Conservation (phyloP, 148 eudicot genomes). For the Chenopodium formosanum region DNA sequence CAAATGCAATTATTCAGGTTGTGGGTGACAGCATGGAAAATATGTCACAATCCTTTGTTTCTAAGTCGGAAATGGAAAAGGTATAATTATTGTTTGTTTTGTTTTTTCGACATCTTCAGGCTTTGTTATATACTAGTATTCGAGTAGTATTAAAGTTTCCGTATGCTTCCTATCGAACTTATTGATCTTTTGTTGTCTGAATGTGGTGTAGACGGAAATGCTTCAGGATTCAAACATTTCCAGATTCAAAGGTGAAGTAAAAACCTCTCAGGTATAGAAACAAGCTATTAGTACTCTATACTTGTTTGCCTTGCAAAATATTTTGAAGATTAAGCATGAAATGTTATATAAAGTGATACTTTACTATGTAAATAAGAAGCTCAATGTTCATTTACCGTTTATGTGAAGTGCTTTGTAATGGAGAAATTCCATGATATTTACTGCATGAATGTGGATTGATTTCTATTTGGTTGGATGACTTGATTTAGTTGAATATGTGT, state of each 20-base stretch:
- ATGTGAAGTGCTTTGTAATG: not conserved
- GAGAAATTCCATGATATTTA: not conserved
- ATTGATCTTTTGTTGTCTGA: not conserved
- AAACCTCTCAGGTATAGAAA: constrained; percentile 65
- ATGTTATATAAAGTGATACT: not conserved
- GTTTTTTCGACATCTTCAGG: not conserved
- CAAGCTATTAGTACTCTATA: not conserved
- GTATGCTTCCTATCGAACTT: constrained; percentile 8
- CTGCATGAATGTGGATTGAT: not conserved
- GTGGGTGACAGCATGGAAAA: constrained; percentile 70
- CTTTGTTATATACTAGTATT: not conserved
- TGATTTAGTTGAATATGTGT: not conserved
- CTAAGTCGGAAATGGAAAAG: constrained; percentile 69
- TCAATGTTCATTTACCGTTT: not conserved
- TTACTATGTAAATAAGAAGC: not conserved
- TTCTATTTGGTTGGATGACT: not conserved
- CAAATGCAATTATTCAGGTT: constrained; percentile 67
- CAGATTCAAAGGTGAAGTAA: constrained; percentile 62
- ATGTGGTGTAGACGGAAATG: constrained; percentile 40
- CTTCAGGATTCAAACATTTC: constrained; percentile 54
- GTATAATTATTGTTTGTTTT: constrained; percentile 24
- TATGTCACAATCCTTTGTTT: constrained; percentile 57
- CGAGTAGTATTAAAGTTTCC: not conserved
- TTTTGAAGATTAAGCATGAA: not conserved
- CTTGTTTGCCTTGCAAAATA: not conserved